Evolutionary conservation across 1,284 basidiomycete genomes (phyloP), one percentile per base, ranked within the genome.

Genomic region (Cryptococcus sp.): DNA sequence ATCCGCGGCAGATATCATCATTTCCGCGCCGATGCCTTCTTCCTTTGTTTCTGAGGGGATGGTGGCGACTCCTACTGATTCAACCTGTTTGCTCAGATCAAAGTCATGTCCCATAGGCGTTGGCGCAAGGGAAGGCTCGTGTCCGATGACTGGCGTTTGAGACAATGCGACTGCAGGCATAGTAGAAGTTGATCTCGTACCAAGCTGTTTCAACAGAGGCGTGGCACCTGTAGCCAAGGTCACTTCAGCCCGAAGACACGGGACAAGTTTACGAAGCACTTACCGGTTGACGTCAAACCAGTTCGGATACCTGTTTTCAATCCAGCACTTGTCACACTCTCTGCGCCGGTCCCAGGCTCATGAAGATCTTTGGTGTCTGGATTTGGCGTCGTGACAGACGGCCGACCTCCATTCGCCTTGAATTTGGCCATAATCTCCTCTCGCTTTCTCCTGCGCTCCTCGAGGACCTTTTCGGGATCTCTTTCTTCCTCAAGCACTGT

Each of bases 351-450:
- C 3, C 69, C 68, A 38, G 50, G 50, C 17, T 48, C 57, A 23
- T 54, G 52, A 35, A 60, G 13, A 15, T 49, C 46, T 41, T 53
- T 42, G 20, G 20, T 40, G 1, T 48, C 40, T 1, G 40, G 22
- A 27, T 59, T 52, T 2, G 63, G 52, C 15, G 64, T 47, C 1
- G 60, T 54, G 25, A 59, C 56, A 1, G 54, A 55, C 25, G 58
- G 57, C 39, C 70, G 57, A 15, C 65, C 57, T 40, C 65, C 66
- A 7, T 71, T 63, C n/a, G 78, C 66, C 42, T 62, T 64, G 77
- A 93, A 90, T 77, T 90, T 93, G 56, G 91, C 91, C 60, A 92
- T 81, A 54, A 96, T 93, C 22, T 89, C 91, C 65, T 87, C 86
- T 42, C 92, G 85, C 67, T 85, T 88, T 25, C 88, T 87, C 35